Evolutionary conservation across 768 basidiomycete species (phyloP).

Genomic region (Paxillus rubicundulus): DNA sequence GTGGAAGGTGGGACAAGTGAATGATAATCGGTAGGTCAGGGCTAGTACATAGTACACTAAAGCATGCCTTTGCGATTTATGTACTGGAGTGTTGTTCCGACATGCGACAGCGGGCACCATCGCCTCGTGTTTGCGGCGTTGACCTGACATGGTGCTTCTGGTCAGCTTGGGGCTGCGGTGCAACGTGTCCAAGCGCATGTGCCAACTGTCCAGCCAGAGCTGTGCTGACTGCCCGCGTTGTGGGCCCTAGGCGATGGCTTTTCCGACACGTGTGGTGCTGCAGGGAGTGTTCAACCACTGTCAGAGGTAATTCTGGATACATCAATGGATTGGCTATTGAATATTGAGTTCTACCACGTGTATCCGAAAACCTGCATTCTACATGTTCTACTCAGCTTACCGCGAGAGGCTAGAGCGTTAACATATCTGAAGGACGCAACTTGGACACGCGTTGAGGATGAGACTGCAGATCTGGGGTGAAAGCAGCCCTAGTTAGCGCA

Average conservation of each 20-base stretch:
- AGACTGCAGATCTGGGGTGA: neutral
- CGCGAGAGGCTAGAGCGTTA: neutral
- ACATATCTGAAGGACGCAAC: neutral
- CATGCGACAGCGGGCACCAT: conserved; percentile 26
- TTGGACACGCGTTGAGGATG: neutral
- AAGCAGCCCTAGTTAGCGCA: conserved; percentile 12
- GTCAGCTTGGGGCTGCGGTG: conserved; percentile 5
- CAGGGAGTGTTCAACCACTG: neutral
- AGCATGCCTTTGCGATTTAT: conserved; percentile 18
- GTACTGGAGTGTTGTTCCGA: conserved; percentile 19
- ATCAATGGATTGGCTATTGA: too few species aligned
- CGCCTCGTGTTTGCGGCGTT: conserved; percentile 31
- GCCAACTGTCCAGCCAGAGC: conserved; percentile 3
- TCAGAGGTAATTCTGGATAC: neutral
- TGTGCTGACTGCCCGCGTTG: neutral
- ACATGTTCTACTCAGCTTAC: neutral
- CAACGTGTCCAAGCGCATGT: conserved; percentile 11
- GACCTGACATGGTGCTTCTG: conserved; percentile 6
- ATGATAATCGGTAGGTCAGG: conserved; percentile 16
- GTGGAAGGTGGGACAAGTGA: neutral
- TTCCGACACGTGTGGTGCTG: neutral
- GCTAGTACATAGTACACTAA: neutral
- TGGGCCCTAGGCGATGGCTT: conserved; percentile 1
- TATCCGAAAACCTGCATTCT: conserved; percentile 1
- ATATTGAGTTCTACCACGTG: neutral